Conservation (phyloP, 192 early-diverging fungal species). For the Coemansia sp. region DNA sequence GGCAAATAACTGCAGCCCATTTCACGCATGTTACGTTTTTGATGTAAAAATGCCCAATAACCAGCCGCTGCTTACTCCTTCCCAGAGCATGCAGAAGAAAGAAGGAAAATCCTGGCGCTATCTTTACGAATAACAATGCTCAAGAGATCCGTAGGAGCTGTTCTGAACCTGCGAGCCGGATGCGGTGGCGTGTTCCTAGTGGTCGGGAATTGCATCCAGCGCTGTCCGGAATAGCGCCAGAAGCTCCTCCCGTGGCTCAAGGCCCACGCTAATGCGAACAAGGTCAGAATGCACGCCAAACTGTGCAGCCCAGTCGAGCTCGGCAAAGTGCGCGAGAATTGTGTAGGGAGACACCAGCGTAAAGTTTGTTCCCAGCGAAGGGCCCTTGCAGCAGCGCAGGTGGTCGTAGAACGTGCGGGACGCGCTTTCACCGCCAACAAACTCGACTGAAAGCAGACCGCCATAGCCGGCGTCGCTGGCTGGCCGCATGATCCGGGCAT, state of each 20-base stretch:
- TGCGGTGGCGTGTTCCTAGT: neutral
- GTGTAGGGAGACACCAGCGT: constrained; percentile 94
- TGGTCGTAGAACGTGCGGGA: constrained; percentile 77
- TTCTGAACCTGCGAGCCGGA: neutral
- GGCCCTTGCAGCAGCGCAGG: constrained; percentile 84
- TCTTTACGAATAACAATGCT: neutral
- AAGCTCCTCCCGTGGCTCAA: constrained; percentile 74
- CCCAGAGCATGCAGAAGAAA: no score
- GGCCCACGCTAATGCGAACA: constrained; percentile 85
- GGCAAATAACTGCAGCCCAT: neutral
- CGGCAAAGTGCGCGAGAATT: constrained; percentile 90
- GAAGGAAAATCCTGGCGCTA: no score
- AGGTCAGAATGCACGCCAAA: constrained; percentile 76
- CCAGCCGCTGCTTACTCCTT: no score
- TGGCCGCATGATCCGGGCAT: constrained; percentile 62
- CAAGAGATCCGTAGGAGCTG: neutral
- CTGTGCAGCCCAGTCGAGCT: constrained; percentile 88
- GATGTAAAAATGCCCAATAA: neutral
- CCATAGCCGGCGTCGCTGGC: constrained; percentile 72
- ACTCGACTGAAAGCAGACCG: constrained; percentile 80
- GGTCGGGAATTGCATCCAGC: constrained; percentile 56
- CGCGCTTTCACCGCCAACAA: constrained; percentile 58
- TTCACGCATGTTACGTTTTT: neutral
- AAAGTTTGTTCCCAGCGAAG: constrained; percentile 95
- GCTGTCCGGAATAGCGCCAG: constrained; percentile 72